These are phyloP conservation scores for Massariosphaeria phaeospora DNA, from an alignment of 495 filamentous ascomycete species.

Conservation along the genomic window DNA sequence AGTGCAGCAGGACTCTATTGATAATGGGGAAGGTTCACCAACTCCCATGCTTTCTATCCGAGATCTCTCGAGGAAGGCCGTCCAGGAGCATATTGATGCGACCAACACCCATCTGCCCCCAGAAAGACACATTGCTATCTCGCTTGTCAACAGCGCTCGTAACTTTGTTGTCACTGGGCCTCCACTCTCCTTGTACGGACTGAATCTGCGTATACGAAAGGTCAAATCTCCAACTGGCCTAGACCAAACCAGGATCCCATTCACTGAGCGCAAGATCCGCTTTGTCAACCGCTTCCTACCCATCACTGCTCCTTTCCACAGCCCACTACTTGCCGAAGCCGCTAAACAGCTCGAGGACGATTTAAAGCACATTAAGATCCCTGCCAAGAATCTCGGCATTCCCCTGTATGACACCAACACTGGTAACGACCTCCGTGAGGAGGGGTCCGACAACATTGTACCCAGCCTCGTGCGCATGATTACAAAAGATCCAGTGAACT, in stretches of 20 bases:
- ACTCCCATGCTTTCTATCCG: conserved; percentile 98
- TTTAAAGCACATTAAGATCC: conserved; percentile 71
- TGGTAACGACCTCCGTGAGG: conserved; percentile 71
- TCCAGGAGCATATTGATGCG: conserved; percentile 90
- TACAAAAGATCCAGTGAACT: conserved; percentile 83
- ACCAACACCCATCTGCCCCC: conserved; percentile 93
- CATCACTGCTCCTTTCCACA: conserved; percentile 97
- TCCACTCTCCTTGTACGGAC: conserved; percentile 88
- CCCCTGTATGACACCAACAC: conserved; percentile 84
- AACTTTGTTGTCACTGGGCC: conserved; percentile 97
- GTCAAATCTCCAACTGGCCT: conserved; percentile 94
- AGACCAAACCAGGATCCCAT: conserved; percentile 91
- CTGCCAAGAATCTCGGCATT: conserved; percentile 62
- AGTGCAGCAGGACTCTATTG: conserved; percentile 87
- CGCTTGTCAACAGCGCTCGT: conserved; percentile 89
- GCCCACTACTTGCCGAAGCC: conserved; percentile 79
- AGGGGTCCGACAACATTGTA: conserved; percentile 62
- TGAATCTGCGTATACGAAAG: conserved; percentile 89
- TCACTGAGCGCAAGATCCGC: conserved; percentile 89
- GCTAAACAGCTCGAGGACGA: conserved; percentile 77
- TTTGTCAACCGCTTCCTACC: conserved; percentile 97
- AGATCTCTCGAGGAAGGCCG: conserved; percentile 74
- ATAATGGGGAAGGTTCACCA: conserved; percentile 86
- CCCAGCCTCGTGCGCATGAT: conserved; percentile 86
- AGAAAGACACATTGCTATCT: conserved; percentile 90